Evolutionary conservation across 2,329 filamentous ascomycete species (phyloP).

Genomic region (Fusarium longipes): DNA sequence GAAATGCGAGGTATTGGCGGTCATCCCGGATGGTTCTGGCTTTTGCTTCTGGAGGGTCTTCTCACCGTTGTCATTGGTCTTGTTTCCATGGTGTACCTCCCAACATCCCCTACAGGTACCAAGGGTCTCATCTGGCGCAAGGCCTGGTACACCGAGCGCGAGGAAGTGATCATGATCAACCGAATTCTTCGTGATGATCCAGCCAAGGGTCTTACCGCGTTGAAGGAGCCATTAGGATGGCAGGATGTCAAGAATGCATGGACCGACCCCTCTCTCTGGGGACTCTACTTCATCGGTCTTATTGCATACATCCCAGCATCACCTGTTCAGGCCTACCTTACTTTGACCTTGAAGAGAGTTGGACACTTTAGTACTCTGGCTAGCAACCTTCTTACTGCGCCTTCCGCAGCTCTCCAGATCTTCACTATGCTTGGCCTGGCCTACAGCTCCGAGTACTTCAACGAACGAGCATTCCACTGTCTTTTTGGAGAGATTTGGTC

Average conservation of each 20-base stretch:
- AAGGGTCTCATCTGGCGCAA: constrained; percentile 69
- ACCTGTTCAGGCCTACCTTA: constrained; percentile 63
- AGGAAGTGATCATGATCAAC: constrained; percentile 78
- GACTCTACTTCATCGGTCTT: constrained; percentile 61
- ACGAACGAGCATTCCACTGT: constrained; percentile 65
- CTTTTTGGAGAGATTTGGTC: constrained; percentile 64
- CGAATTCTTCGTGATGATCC: constrained; percentile 65
- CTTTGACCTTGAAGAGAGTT: constrained; percentile 66
- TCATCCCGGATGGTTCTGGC: constrained; percentile 66
- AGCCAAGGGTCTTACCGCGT: constrained; percentile 61
- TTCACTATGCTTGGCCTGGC: constrained; percentile 66
- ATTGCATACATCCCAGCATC: constrained; percentile 61
- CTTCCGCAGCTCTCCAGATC: constrained; percentile 67
- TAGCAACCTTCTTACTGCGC: constrained; percentile 72
- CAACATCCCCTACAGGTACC: constrained; percentile 73
- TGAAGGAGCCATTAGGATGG: constrained; percentile 57
- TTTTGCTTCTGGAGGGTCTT: constrained; percentile 57
- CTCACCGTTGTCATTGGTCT: constrained; percentile 64
- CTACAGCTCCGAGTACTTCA: constrained; percentile 65
- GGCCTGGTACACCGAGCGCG: constrained; percentile 73
- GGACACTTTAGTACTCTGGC: constrained; percentile 67
- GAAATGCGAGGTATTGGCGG: constrained; percentile 62
- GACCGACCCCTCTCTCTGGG: constrained; percentile 61
- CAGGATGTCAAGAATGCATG: constrained; percentile 58
- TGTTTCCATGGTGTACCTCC: constrained; percentile 69